These are phyloP conservation scores for Zizania latifolia DNA, from an alignment of 176 grass and related monocot species.

Conservation along the genomic window DNA sequence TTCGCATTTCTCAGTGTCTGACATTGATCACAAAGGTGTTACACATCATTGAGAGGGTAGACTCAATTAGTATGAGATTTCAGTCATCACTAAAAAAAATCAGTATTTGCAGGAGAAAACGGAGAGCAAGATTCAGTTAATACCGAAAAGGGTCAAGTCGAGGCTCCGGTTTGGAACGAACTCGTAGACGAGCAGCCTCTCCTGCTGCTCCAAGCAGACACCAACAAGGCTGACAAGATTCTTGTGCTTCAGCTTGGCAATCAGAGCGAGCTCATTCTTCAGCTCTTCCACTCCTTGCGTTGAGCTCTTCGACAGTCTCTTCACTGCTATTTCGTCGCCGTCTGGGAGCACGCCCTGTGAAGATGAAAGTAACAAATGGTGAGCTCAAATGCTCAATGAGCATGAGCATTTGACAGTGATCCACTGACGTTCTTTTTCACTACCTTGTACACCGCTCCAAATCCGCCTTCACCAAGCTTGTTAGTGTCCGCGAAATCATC, in stretches of 20 bases:
- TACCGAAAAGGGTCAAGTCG: conserved; percentile 28
- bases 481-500: conserved; percentile 36
- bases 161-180: conserved; percentile 29
- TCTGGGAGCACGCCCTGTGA: not conserved
- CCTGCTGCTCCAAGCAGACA: conserved; percentile 15
- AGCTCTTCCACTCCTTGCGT: not conserved
- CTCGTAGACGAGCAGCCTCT: conserved; percentile 27
- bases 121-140: not conserved
- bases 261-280: not conserved
- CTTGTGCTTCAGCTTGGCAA: not conserved
- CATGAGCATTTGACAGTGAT: not conserved
- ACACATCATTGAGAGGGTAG: too few relatives aligned
- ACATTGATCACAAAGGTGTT: not conserved
- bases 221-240: conserved; percentile 20
- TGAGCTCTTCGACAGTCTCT: not conserved
- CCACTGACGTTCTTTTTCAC: not conserved
- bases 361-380: not conserved
- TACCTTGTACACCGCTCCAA: conserved; percentile 56
- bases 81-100: too few relatives aligned
- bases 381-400: not conserved
- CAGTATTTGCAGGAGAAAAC: not conserved
- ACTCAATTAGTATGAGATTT: too few relatives aligned
- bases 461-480: conserved; percentile 49
- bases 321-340: not conserved
- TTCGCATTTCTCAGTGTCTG: conserved; percentile 5